Conservation (phyloP, 768 basidiomycete genomes). For the Auricularia cornea region DNA sequence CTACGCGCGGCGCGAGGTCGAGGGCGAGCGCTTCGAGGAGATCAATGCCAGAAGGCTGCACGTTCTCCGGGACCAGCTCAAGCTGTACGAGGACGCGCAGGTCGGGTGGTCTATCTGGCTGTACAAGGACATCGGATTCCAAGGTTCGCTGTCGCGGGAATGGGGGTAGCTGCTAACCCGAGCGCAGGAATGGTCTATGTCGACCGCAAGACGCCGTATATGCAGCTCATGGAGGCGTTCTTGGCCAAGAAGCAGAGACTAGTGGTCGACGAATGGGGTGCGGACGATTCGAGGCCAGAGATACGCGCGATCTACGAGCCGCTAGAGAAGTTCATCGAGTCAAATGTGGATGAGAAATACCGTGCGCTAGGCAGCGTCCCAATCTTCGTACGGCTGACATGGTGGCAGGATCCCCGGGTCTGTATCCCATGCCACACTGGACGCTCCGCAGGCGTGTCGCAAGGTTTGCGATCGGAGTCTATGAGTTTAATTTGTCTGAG, state of each 20-base stretch:
- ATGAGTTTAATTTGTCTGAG: background rate
- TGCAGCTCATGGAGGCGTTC: constrained; percentile 30
- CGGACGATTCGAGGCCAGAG: constrained; percentile 19
- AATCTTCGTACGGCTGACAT: background rate
- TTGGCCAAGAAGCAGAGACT: constrained; percentile 32
- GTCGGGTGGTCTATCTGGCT: constrained; percentile 30
- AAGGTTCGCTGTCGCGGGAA: constrained; percentile 11
- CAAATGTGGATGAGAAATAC: constrained; percentile 6
- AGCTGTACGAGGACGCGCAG: constrained; percentile 21
- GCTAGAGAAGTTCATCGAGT: constrained; percentile 21
- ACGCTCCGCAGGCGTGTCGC: constrained; percentile 18
- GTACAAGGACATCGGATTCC: constrained; percentile 23
- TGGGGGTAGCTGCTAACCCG: background rate
- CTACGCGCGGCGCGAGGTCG: constrained; percentile 15
- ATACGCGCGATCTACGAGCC: constrained; percentile 13
- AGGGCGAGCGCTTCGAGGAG: constrained; percentile 18
- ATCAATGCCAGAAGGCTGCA: constrained; percentile 24
- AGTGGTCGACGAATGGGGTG: constrained; percentile 32
- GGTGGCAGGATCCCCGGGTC: background rate
- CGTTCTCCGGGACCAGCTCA: constrained; percentile 23
- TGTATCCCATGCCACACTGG: constrained; percentile 29
- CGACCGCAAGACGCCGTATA: constrained; percentile 30
- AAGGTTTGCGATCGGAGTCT: background rate
- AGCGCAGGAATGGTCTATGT: constrained; percentile 31
- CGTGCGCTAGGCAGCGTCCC: too few relatives aligned